phyloP scores from a whole-genome alignment of 306 rosid species.

The Rosa lucieae region DNA sequence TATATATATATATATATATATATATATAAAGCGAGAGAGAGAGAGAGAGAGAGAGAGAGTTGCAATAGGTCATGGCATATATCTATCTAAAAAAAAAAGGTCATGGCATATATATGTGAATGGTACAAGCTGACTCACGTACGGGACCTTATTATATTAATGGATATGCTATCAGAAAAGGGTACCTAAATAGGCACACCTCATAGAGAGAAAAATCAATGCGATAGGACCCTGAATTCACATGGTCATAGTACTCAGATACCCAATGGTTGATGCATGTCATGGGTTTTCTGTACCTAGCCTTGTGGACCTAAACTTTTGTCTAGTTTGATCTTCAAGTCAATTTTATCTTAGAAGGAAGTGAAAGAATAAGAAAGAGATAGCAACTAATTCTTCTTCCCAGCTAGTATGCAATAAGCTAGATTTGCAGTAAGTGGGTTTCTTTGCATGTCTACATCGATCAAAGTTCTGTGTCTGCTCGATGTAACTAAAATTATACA shows the following conservation, averaged over 20 bases:
- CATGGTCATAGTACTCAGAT: constrained; percentile 5
- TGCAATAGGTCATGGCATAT: neutral
- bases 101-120: neutral
- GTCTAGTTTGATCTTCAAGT: neutral
- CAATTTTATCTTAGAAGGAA: neutral
- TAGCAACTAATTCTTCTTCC: constrained; percentile 4
- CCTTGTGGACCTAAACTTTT: constrained; percentile 5
- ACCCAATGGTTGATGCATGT: neutral
- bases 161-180: neutral
- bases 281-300: neutral
- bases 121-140: neutral
- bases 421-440: neutral
- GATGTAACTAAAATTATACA: neutral
- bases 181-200: neutral
- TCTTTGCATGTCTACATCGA: neutral
- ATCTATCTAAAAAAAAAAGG: neutral
- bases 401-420: constrained; percentile 1
- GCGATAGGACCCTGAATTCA: neutral
- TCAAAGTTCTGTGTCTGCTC: neutral
- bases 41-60: neutral
- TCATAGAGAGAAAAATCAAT: neutral
- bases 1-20: no score
- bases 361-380: neutral
- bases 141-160: neutral
- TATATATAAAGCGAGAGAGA: no score